These are phyloP conservation scores for Trametes versicolor DNA, from an alignment of 1,284 basidiomycete species.

Conservation along the genomic window DNA sequence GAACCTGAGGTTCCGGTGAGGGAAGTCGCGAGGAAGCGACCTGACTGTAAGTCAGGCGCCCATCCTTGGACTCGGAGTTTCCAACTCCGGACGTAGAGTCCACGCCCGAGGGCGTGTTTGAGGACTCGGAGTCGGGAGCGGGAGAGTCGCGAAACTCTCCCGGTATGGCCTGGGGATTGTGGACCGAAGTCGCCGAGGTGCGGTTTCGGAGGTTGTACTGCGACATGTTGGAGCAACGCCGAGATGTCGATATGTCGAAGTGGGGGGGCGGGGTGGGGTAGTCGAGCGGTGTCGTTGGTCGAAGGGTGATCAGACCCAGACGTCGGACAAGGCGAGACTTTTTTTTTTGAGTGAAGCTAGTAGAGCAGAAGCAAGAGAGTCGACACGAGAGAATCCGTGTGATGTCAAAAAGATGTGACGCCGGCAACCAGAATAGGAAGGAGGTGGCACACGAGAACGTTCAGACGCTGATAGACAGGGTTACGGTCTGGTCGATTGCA, in stretches of 20 bases:
- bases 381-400: slow-evolving; percentile 2
- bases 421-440: slow-evolving; percentile 1
- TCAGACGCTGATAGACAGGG: slow-evolving; percentile 10
- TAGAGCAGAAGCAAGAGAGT: neutral
- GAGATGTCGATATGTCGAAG: neutral
- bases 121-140: neutral
- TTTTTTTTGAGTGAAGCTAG: slow-evolving; percentile 5
- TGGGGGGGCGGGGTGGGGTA: neutral
- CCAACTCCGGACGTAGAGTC: neutral
- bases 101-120: neutral
- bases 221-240: neutral
- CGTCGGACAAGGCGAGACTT: neutral
- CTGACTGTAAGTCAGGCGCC: slow-evolving; percentile 9
- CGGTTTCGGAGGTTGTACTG: neutral
- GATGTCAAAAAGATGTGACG: slow-evolving; percentile 20
- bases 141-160: neutral
- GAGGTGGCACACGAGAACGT: slow-evolving; percentile 6
- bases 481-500: slow-evolving; percentile 10
- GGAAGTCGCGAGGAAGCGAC: neutral
- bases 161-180: neutral
- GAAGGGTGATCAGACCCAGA: slow-evolving; percentile 15
- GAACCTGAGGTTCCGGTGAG: slow-evolving; percentile 7
- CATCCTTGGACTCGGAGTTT: neutral
- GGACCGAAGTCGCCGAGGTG: neutral
- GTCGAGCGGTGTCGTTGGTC: neutral